These are phyloP conservation scores for Curvularia sp. DNA, from an alignment of 2,329 filamentous ascomycete species.

Conservation along the genomic window DNA sequence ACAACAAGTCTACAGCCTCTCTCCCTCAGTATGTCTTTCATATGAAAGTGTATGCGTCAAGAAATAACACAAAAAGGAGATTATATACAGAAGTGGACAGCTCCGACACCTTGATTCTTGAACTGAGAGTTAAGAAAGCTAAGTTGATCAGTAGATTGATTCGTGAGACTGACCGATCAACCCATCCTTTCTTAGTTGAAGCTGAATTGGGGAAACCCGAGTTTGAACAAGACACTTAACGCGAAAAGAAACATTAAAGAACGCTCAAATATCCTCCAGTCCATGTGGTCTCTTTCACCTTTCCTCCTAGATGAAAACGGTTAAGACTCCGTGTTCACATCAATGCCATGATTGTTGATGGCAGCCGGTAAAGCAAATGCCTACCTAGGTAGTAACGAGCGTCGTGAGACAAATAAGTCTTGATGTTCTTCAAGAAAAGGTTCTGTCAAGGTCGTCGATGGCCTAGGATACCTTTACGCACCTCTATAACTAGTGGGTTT, in stretches of 20 bases:
- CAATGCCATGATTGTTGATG: not conserved
- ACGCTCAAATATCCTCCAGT: not conserved
- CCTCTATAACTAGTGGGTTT: not conserved
- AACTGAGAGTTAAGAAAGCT: not conserved
- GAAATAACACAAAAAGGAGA: too few species aligned
- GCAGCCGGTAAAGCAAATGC: not conserved
- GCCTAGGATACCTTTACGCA: not conserved
- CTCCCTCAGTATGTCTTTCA: too few species aligned
- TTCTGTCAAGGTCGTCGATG: not conserved
- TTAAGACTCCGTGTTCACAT: not conserved
- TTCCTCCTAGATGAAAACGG: not conserved
- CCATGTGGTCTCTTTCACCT: not conserved
- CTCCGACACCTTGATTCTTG: not conserved
- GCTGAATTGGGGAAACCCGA: too few species aligned
- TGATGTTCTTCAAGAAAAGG: not conserved
- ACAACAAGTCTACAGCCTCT: too few species aligned
- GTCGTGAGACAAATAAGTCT: not conserved
- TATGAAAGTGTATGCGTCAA: too few species aligned
- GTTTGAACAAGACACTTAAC: not conserved
- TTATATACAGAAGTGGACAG: not conserved
- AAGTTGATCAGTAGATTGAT: too few species aligned
- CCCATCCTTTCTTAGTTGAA: too few species aligned
- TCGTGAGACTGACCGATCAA: too few species aligned
- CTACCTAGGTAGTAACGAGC: not conserved
- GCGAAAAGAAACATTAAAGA: not conserved